phyloP scores from a whole-genome alignment of 805 yeast genomes.

The Saturnispora silvae region DNA sequence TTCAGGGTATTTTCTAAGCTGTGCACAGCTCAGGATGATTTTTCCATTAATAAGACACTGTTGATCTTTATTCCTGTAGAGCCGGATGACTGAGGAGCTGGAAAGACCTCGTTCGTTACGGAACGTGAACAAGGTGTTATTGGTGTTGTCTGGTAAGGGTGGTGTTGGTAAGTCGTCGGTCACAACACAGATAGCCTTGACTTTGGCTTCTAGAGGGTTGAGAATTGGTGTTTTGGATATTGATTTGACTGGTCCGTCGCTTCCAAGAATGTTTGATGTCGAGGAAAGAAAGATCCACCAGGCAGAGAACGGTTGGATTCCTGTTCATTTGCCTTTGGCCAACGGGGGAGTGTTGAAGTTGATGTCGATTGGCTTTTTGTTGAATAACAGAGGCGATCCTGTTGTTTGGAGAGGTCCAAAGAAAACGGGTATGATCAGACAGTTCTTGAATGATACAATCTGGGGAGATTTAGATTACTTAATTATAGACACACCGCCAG shows the following conservation, averaged over 20 bases:
- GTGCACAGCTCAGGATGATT: no score
- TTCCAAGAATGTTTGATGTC: conserved; percentile 93
- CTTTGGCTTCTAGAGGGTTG: conserved; percentile 57
- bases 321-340: conserved; percentile 42
- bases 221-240: conserved; percentile 93
- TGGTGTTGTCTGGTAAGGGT: conserved; percentile 88
- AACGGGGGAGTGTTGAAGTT: conserved; percentile 27
- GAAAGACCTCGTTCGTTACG: conserved; percentile 20
- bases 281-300: conserved; percentile 76
- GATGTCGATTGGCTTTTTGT: conserved; percentile 82
- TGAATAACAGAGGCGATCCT: conserved; percentile 75
- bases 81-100: background rate
- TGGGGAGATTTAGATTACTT: conserved; percentile 83
- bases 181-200: conserved; percentile 86
- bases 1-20: background rate
- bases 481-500: conserved; percentile 96
- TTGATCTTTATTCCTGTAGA: no score
- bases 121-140: conserved; percentile 62
- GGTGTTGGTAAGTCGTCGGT: conserved; percentile 97
- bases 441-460: conserved; percentile 77
- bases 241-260: conserved; percentile 92
- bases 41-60: no score
- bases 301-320: conserved; percentile 89
- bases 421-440: conserved; percentile 95
- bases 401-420: conserved; percentile 99